These are phyloP conservation scores for Claviceps purpurea DNA, from an alignment of 2,329 filamentous ascomycete species.

Conservation along the genomic window DNA sequence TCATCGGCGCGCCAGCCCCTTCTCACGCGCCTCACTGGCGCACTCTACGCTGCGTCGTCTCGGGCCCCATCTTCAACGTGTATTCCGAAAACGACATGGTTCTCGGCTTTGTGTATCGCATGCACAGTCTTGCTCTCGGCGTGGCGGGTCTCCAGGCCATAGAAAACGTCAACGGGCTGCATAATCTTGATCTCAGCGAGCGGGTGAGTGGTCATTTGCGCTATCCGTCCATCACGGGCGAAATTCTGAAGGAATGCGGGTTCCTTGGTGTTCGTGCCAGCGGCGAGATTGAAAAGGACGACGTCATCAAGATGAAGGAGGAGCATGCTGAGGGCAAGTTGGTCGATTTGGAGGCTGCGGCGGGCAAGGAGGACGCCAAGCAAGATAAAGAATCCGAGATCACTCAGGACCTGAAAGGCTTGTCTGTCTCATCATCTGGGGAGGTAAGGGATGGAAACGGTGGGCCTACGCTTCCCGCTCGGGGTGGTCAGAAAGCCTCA, in stretches of 20 bases:
- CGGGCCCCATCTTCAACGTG: slow-evolving; percentile 74
- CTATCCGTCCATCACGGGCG: slow-evolving; percentile 35
- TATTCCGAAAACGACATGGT: slow-evolving; percentile 82
- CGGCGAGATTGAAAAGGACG: slow-evolving; percentile 36
- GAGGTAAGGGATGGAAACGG: slow-evolving; percentile 4
- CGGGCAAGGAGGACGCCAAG: background rate
- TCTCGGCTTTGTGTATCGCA: slow-evolving; percentile 75
- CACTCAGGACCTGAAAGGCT: slow-evolving; percentile 14
- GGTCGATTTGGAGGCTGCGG: slow-evolving; percentile 16
- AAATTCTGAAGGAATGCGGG: slow-evolving; percentile 39
- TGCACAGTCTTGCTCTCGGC: slow-evolving; percentile 68
- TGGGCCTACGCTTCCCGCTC: background rate
- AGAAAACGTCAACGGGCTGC: slow-evolving; percentile 50
- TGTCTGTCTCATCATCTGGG: slow-evolving; percentile 16
- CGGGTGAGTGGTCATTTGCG: slow-evolving; percentile 40
- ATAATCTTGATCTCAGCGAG: slow-evolving; percentile 39
- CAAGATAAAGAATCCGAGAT: slow-evolving; percentile 3
- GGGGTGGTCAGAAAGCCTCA: background rate
- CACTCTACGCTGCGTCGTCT: slow-evolving; percentile 61
- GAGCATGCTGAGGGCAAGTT: slow-evolving; percentile 17
- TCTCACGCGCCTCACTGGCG: slow-evolving; percentile 62
- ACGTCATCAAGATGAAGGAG: slow-evolving; percentile 33
- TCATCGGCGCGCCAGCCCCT: slow-evolving; percentile 71
- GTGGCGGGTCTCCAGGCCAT: slow-evolving; percentile 73
- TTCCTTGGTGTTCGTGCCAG: slow-evolving; percentile 33